Percentiles rank a stretch among this genome's conserved stretches.
Conservation (phyloP, 1,139 yeast genomes). For the Diutina rugosa region DNA sequence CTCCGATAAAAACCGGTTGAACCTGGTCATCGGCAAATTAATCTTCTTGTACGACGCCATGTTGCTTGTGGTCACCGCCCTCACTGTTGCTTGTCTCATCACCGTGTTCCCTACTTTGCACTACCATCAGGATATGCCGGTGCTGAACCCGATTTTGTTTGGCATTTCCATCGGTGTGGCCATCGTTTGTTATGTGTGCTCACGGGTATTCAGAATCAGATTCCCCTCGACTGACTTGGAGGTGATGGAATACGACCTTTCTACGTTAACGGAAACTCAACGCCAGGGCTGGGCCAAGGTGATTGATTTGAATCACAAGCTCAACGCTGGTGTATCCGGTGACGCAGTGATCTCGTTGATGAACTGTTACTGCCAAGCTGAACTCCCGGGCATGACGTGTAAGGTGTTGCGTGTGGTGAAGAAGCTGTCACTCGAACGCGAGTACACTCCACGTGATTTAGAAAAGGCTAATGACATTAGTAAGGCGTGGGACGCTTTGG, state of each 20-base stretch:
- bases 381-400: constrained; percentile 19
- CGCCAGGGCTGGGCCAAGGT: constrained; percentile 23
- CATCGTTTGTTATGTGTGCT: background rate
- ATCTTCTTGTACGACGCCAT: background rate
- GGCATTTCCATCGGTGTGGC: background rate
- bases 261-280: constrained; percentile 14
- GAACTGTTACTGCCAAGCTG: constrained; percentile 19
- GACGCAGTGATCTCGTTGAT: constrained; percentile 22
- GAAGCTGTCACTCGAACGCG: constrained; percentile 3
- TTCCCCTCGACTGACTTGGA: constrained; percentile 7
- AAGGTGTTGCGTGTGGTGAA: constrained; percentile 21
- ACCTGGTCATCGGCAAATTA: background rate
- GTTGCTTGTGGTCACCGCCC: background rate
- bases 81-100: constrained; percentile 1
- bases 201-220: background rate
- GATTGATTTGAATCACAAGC: constrained; percentile 18
- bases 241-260: constrained; percentile 22
- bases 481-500: constrained; percentile 17
- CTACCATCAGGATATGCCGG: background rate
- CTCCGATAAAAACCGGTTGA: constrained; percentile 1
- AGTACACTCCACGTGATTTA: constrained; percentile 1
- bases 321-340: constrained; percentile 25
- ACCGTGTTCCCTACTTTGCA: background rate
- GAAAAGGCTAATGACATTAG: constrained; percentile 3
- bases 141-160: constrained; percentile 1